These are phyloP conservation scores for Wickerhamomyces pijperi DNA, from an alignment of 805 yeast genomes.

Conservation along the genomic window DNA sequence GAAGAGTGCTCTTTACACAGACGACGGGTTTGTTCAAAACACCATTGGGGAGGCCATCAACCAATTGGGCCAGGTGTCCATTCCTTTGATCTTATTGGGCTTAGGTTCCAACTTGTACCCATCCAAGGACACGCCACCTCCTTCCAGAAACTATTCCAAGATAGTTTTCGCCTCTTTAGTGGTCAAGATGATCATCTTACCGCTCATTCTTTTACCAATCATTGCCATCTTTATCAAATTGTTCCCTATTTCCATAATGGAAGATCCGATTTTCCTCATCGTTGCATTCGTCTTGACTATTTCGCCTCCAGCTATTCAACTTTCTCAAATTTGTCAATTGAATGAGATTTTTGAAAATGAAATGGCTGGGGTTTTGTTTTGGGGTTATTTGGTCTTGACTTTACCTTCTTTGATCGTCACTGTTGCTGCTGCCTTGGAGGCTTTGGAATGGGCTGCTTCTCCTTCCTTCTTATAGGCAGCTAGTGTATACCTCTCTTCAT, in stretches of 20 bases:
- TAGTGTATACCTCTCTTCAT: too few species aligned
- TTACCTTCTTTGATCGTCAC: constrained; percentile 66
- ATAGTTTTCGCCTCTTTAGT: constrained; percentile 59
- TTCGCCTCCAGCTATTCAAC: constrained; percentile 77
- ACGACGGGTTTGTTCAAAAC: constrained; percentile 50
- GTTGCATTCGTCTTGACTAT: constrained; percentile 68
- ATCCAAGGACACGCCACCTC: constrained; percentile 53
- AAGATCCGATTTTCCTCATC: constrained; percentile 71
- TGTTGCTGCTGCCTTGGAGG: constrained; percentile 52
- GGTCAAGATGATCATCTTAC: constrained; percentile 72
- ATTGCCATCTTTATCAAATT: constrained; percentile 55
- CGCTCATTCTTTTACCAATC: constrained; percentile 53
- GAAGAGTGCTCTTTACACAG: constrained; percentile 45
- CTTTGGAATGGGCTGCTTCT: constrained; percentile 27
- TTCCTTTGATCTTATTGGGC: constrained; percentile 66
- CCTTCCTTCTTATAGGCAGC: background rate
- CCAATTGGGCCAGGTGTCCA: constrained; percentile 64
- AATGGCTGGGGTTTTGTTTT: constrained; percentile 72
- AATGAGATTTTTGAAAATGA: constrained; percentile 69
- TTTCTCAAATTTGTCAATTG: constrained; percentile 71
- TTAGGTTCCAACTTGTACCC: constrained; percentile 74
- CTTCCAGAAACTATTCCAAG: constrained; percentile 48
- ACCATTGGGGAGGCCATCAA: constrained; percentile 53
- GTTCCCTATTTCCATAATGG: constrained; percentile 55
- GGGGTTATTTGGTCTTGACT: constrained; percentile 72